A percentile compares a stretch with the other conserved stretches of the same genome.
phyloP scores from a whole-genome alignment of 2,329 filamentous ascomycete genomes.

The Trichoderma simmonsii region DNA sequence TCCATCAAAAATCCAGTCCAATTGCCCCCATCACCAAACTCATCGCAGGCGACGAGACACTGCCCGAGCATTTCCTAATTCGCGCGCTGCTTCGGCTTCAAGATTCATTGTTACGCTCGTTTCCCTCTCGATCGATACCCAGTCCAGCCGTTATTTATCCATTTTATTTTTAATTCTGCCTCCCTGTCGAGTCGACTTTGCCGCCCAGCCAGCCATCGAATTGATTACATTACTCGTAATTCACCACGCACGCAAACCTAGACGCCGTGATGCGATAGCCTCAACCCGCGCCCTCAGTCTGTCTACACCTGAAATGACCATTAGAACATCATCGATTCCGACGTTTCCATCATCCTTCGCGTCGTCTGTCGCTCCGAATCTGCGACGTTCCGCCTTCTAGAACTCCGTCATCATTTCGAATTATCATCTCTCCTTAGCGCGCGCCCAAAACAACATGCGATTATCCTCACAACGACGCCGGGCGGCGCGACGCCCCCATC shows the following conservation, averaged over 20 bases:
- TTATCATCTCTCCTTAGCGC: conserved; percentile 21
- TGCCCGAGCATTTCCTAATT: conserved; percentile 10
- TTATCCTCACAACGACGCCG: conserved; percentile 43
- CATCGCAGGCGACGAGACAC: conserved; percentile 21
- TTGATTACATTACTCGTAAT: background rate
- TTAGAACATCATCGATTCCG: conserved; percentile 20
- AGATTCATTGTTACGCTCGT: conserved; percentile 19
- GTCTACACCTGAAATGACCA: conserved; percentile 29
- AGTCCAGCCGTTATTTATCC: background rate
- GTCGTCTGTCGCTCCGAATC: conserved; percentile 10
- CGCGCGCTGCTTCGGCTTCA: background rate
- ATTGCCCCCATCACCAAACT: conserved; percentile 1
- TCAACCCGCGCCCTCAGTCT: conserved; percentile 23
- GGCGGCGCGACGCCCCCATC: conserved; percentile 38
- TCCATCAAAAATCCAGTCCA: conserved; percentile 8
- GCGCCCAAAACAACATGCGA: conserved; percentile 43
- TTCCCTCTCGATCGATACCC: conserved; percentile 10
- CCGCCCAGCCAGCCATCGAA: background rate
- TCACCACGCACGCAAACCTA: conserved; percentile 18
- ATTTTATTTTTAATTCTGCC: background rate
- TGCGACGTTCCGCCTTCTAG: conserved; percentile 1
- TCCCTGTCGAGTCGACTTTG: background rate
- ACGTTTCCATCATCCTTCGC: conserved; percentile 3
- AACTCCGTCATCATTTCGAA: background rate
- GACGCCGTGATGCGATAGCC: conserved; percentile 25